Evolutionary conservation across 1,139 yeast genomes (phyloP).

Genomic region (Meyerozyma elateridarum): DNA sequence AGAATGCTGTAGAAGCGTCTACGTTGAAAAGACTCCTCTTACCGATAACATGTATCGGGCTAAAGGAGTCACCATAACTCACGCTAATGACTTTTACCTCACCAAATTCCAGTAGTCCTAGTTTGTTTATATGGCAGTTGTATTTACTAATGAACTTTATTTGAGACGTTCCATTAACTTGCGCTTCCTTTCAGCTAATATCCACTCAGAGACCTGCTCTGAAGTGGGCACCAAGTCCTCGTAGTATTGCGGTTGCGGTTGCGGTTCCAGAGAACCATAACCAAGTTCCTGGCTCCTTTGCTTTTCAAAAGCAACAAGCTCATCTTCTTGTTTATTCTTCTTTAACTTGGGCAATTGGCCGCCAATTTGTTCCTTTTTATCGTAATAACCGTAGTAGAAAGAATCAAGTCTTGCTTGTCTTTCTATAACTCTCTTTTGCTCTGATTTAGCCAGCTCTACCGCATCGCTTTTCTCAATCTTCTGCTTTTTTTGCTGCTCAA

Average conservation of each 20-base stretch:
- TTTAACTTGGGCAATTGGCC: too few species aligned
- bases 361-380: slow-evolving; percentile 15
- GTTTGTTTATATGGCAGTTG: too few species aligned
- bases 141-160: too few species aligned
- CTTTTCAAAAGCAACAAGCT: neutral
- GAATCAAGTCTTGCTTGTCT: slow-evolving; percentile 16
- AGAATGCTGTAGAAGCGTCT: slow-evolving; percentile 41
- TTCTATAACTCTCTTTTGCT: slow-evolving; percentile 17
- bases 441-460: slow-evolving; percentile 14
- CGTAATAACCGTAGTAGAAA: slow-evolving; percentile 45
- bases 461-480: slow-evolving; percentile 8
- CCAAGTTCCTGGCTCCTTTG: neutral
- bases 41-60: slow-evolving; percentile 26
- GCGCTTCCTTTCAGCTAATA: slow-evolving; percentile 40
- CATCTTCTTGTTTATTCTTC: slow-evolving; percentile 4
- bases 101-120: slow-evolving; percentile 1
- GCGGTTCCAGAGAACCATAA: slow-evolving; percentile 14
- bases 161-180: slow-evolving; percentile 2
- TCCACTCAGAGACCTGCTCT: slow-evolving; percentile 39
- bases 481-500: slow-evolving; percentile 32
- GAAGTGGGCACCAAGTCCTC: slow-evolving; percentile 26
- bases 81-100: neutral
- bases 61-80: slow-evolving; percentile 21
- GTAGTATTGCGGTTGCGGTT: too few species aligned
- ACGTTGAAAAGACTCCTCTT: slow-evolving; percentile 24